These are phyloP conservation scores for Epithemia pelagica DNA, from an alignment of 108 stramenopile genomes.

Conservation along the genomic window DNA sequence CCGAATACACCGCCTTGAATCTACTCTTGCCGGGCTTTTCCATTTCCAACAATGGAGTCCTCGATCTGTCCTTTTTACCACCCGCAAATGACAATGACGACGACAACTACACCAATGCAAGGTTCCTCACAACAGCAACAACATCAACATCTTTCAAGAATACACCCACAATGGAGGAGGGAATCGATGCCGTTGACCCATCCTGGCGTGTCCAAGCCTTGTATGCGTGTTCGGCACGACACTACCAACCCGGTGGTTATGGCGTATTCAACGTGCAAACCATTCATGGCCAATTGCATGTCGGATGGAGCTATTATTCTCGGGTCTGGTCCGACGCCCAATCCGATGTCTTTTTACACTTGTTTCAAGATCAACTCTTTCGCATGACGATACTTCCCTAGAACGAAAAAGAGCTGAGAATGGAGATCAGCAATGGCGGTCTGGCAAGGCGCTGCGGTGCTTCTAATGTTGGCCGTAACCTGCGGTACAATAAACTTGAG, in stretches of 20 bases:
- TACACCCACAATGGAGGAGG: no score
- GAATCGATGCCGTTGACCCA: no score
- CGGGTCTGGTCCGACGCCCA: not conserved
- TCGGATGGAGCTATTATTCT: not conserved
- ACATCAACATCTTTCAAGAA: no score
- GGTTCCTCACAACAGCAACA: no score
- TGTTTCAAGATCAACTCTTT: no score
- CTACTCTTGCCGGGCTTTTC: not conserved
- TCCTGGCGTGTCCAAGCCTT: not conserved
- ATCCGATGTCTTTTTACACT: not conserved
- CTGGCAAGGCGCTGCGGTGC: no score
- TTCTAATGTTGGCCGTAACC: no score
- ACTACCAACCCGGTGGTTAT: not conserved
- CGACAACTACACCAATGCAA: not conserved
- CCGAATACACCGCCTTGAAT: not conserved
- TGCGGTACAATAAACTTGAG: no score
- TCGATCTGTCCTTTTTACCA: not conserved
- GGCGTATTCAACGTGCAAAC: not conserved
- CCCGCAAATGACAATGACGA: not conserved
- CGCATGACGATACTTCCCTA: no score
- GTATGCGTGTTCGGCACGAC: not conserved
- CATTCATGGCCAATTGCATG: not conserved
- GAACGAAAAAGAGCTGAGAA: no score
- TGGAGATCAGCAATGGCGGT: no score
- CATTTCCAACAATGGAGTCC: not conserved